phyloP scores from a whole-genome alignment of 495 filamentous ascomycete genomes.

The Annulohypoxylon maeteangense region DNA sequence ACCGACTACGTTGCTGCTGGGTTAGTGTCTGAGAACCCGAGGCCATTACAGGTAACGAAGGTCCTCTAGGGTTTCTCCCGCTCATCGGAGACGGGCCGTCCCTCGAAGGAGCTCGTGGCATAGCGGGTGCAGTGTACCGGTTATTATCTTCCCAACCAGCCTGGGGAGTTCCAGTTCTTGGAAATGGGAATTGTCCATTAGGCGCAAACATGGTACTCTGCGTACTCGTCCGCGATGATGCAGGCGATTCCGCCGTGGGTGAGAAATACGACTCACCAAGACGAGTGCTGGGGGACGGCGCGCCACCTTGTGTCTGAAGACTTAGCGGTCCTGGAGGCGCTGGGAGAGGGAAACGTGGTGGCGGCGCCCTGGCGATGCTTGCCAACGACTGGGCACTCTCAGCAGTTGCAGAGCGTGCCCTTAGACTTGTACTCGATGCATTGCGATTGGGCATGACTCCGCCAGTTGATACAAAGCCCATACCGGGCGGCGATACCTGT shows the following conservation, averaged over 20 bases:
- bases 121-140: slow-evolving; percentile 87
- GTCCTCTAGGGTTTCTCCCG: slow-evolving; percentile 75
- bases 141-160: slow-evolving; percentile 69
- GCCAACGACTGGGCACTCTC: slow-evolving; percentile 69
- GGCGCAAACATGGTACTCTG: slow-evolving; percentile 69
- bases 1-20: slow-evolving; percentile 68
- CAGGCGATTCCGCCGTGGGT: slow-evolving; percentile 83
- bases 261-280: slow-evolving; percentile 88
- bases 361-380: slow-evolving; percentile 63
- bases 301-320: slow-evolving; percentile 75
- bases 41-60: slow-evolving; percentile 82
- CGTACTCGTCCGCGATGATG: slow-evolving; percentile 80
- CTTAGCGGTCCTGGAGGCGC: slow-evolving; percentile 68
- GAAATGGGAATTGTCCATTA: slow-evolving; percentile 74
- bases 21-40: slow-evolving; percentile 62
- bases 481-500: slow-evolving; percentile 52
- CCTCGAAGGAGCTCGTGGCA: slow-evolving; percentile 79
- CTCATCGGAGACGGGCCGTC: slow-evolving; percentile 75
- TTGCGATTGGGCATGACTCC: slow-evolving; percentile 71
- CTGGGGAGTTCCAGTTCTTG: slow-evolving; percentile 74
- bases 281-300: slow-evolving; percentile 60
- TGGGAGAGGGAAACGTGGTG: slow-evolving; percentile 75
- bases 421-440: slow-evolving; percentile 80
- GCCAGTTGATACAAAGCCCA: slow-evolving; percentile 51
- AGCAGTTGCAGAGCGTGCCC: slow-evolving; percentile 80